These are phyloP conservation scores for Danielia oregonensis DNA, from an alignment of 805 yeast species.

Conservation along the genomic window DNA sequence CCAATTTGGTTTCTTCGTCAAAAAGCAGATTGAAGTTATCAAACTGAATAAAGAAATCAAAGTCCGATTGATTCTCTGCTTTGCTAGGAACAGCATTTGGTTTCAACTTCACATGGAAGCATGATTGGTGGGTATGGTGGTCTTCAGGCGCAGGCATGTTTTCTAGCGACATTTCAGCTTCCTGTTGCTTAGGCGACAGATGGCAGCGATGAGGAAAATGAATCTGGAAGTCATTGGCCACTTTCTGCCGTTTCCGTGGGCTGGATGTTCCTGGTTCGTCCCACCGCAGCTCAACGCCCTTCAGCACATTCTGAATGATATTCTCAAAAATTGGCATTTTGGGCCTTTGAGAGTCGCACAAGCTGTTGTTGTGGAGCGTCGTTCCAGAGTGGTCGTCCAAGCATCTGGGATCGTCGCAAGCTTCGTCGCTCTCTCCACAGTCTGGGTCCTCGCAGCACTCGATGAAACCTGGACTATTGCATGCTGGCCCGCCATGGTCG, in stretches of 20 bases:
- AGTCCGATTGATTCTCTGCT: conserved; percentile 23
- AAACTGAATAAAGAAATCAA: conserved; percentile 36
- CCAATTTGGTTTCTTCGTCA: conserved; percentile 1
- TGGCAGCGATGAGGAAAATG: conserved; percentile 42
- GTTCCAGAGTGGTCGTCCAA: neutral
- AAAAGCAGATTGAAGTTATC: conserved; percentile 24
- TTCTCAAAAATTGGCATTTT: conserved; percentile 36
- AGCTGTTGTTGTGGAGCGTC: conserved; percentile 13
- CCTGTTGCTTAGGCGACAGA: conserved; percentile 8
- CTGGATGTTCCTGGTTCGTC: conserved; percentile 1
- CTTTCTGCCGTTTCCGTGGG: conserved; percentile 3
- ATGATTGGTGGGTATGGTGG: conserved; percentile 37
- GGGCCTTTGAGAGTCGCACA: conserved; percentile 28
- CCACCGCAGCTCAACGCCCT: conserved; percentile 18
- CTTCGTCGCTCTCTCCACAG: neutral
- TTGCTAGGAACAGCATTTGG: conserved; percentile 20
- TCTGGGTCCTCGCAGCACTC: conserved; percentile 1
- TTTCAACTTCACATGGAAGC: conserved; percentile 39
- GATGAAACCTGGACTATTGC: neutral
- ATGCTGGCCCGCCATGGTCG: neutral
- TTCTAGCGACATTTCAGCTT: neutral
- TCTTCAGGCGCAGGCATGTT: conserved; percentile 1
- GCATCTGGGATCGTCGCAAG: neutral
- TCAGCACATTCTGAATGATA: conserved; percentile 35
- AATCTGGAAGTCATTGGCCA: conserved; percentile 22